Conservation (phyloP, 2,329 filamentous ascomycete species). For the Setomelanomma holmii region DNA sequence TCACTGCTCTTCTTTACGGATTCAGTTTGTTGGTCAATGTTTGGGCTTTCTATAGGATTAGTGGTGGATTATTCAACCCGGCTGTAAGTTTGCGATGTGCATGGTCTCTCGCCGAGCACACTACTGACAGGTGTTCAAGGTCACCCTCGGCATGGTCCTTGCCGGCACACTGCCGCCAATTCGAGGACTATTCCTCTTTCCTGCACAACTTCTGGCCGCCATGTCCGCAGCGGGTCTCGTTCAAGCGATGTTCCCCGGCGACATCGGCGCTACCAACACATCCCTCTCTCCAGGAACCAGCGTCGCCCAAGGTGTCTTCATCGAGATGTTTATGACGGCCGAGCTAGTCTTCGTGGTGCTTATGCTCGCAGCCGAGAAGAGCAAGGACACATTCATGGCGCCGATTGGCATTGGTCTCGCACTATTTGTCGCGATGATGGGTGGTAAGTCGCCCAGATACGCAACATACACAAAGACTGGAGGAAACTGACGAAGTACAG, state of each 20-base stretch:
- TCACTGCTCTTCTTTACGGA: slow-evolving; percentile 38
- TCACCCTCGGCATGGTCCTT: slow-evolving; percentile 35
- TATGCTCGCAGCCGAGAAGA: slow-evolving; percentile 41
- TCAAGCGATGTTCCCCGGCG: slow-evolving; percentile 31
- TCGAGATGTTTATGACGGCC: slow-evolving; percentile 32
- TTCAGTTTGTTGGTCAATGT: slow-evolving; percentile 40
- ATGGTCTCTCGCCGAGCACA: background rate
- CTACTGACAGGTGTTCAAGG: too few relatives aligned
- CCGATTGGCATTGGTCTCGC: slow-evolving; percentile 29
- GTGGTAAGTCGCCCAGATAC: slow-evolving; percentile 25
- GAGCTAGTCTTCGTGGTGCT: slow-evolving; percentile 32
- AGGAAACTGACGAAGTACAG: slow-evolving; percentile 8
- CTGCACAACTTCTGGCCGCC: slow-evolving; percentile 27
- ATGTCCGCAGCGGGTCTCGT: slow-evolving; percentile 36
- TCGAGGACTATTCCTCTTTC: slow-evolving; percentile 28
- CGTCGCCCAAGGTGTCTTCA: slow-evolving; percentile 27
- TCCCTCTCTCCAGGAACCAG: slow-evolving; percentile 21
- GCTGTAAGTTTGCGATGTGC: slow-evolving; percentile 18
- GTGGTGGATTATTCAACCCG: slow-evolving; percentile 26
- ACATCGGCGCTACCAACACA: slow-evolving; percentile 28
- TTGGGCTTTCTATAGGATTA: slow-evolving; percentile 43
- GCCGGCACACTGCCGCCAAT: slow-evolving; percentile 21
- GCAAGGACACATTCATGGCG: slow-evolving; percentile 34
- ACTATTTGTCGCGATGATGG: slow-evolving; percentile 37
- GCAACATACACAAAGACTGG: too few relatives aligned